Conservation (phyloP, 2,329 filamentous ascomycete genomes). For the Podosphaera fusca region DNA sequence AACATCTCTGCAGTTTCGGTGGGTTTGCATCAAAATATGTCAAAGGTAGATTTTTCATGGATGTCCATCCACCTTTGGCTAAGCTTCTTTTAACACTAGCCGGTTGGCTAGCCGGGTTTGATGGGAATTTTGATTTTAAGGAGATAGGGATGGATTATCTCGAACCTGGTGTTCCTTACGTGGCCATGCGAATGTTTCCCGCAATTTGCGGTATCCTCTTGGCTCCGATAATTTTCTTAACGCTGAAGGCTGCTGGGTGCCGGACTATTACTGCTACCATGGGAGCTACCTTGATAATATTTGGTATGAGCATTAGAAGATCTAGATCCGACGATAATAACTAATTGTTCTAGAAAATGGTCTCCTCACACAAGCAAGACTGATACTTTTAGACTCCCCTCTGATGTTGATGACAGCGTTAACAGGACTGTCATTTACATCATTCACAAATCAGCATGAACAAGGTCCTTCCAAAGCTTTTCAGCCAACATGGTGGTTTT, state of each 20-base stretch:
- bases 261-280: constrained; percentile 65
- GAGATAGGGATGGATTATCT: constrained; percentile 98
- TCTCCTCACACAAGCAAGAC: constrained; percentile 75
- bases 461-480: constrained; percentile 77
- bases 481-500: constrained; percentile 88
- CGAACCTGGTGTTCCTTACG: constrained; percentile 84
- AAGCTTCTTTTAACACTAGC: constrained; percentile 92
- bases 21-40: constrained; percentile 98
- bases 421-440: constrained; percentile 72
- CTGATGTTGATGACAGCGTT: constrained; percentile 83
- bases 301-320: constrained; percentile 33
- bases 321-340: background rate
- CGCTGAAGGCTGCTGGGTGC: constrained; percentile 74
- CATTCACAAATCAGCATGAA: constrained; percentile 93
- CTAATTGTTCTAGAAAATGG: constrained; percentile 53
- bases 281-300: constrained; percentile 71
- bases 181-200: constrained; percentile 87
- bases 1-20: constrained; percentile 46
- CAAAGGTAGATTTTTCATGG: constrained; percentile 99
- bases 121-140: constrained; percentile 95
- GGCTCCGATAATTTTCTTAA: constrained; percentile 83
- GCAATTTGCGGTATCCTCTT: constrained; percentile 73
- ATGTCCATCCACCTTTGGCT: constrained; percentile 92
- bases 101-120: constrained; percentile 83
- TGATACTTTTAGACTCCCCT: constrained; percentile 90